Evolutionary conservation across 2,329 filamentous ascomycete genomes (phyloP), one percentile per base, ranked within the genome.

Genomic region (Fusarium setosum): DNA sequence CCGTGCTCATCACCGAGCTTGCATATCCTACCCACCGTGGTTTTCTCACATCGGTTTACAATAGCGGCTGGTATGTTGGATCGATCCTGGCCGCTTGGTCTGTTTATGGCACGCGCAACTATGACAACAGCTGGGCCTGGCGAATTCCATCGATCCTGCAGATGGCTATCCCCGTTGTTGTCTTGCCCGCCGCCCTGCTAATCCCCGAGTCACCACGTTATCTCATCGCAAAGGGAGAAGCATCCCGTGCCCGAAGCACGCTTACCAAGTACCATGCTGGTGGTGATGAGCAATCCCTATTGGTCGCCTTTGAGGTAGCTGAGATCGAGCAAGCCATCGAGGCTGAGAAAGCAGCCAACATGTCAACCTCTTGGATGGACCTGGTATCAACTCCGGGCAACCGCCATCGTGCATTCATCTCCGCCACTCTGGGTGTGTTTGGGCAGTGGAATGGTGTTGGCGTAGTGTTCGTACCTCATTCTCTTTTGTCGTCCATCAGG

Each of bases 251-350:
- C 74, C 58, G 74, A 2, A 23, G 60, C 2, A 73, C 77, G 20
- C 61, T 82, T 0, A 74, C 75, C 18, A 79, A 77, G 35, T 82
- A 80, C 61, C 82, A 84, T 52, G 77, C 76, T 9, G 77, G 80
- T 59, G 81, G 81, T 6, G 76, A 83, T 54, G 61, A 59, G 29
- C 71, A 59, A 44, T 70, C 50, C 26, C 67, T 40, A n/a, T 66
- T 65, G 6, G 71, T 68, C 34, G 61, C 50, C 11, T 72, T 67
- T 56, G 73, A 72, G 67, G 72, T 75, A 53, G 59, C 67, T 9
- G 72, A 77, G 59, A 77, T 78, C 65, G 51, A 75, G 59, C 31
- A 59, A 54, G 56, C 67, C 50, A 51, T 76, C 51, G 55, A 71
- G 63, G 50, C 73, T 56, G 68, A 72, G 56, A 48, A 65, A 63